Evolutionary conservation across 2,329 filamentous ascomycete species (phyloP), one percentile per base, ranked within the genome.

Genomic region (Cadophora luteo-olivacea): DNA sequence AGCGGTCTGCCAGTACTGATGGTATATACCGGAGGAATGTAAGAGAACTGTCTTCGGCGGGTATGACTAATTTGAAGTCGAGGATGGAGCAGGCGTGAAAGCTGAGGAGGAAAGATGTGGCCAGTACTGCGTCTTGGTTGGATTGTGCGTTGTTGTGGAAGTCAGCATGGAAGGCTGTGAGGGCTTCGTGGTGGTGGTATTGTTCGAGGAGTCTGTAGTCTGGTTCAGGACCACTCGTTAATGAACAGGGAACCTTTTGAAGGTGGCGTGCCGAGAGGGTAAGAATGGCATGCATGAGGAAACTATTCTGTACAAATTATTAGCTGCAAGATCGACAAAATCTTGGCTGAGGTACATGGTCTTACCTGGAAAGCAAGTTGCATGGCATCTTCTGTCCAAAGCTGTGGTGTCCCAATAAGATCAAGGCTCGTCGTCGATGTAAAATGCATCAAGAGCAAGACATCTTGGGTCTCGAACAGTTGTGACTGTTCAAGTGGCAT

Each of bases 221-320:
- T 49, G 67, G 41, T 38, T 38, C 32, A 16, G 62, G 52, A 14
- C 62, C 51, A 16, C 24, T 51, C 19, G 64, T 61, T 2, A 49
- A 33, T 12, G 45, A 38, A 45, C 54, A 61, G 33, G 62, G 55
- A 36, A 49, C 25, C 67, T 64, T 65, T 12, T 68, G 66, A 19
- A 70, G 62, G 29, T 71, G 55, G 7, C 69, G 49, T 45, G 69
- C 69, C 9, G 69, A 67, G n/a, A 69, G 66, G 5, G 64, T 62
- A 16, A 72, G 65, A 2, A 72, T 69, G 7, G 71, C 69, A 45
- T 72, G 71, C 60, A 72, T 64, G 16, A 72, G 61, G 33, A 71
- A 72, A 32, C 64, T 65, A 14, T 72, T 55, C 71, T 72, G 55
- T 32, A 29, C 4, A n/a, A 36, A 19, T 24, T 54, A 33, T 58